These are phyloP conservation scores for Gomphus bonarii DNA, from an alignment of 1,284 basidiomycete genomes.

Conservation along the genomic window DNA sequence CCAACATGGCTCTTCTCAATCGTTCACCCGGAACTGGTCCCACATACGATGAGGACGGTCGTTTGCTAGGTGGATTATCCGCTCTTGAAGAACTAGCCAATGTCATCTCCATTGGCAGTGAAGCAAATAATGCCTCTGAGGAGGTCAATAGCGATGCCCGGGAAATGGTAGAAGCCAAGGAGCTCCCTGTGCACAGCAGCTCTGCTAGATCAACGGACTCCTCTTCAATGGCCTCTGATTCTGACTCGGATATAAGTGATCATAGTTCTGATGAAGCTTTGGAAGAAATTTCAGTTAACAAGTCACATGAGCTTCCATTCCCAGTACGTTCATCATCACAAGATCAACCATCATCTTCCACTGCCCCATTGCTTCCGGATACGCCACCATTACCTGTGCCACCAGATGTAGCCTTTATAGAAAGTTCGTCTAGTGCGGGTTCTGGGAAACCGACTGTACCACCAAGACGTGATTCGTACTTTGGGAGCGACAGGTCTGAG, in stretches of 20 bases:
- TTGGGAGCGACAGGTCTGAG: not conserved
- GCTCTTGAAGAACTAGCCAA: conserved; percentile 76
- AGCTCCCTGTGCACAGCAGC: conserved; percentile 55
- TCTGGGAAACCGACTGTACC: not conserved
- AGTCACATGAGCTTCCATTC: conserved; percentile 26
- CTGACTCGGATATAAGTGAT: conserved; percentile 65
- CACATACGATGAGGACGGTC: conserved; percentile 72
- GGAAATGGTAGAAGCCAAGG: conserved; percentile 50
- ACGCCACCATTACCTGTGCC: conserved; percentile 4
- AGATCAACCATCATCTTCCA: conserved; percentile 12
- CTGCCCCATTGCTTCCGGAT: conserved; percentile 12
- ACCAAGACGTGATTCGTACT: not conserved
- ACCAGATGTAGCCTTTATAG: conserved; percentile 16
- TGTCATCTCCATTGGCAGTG: conserved; percentile 57
- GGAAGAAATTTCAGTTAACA: conserved; percentile 69
- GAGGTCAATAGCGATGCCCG: conserved; percentile 38
- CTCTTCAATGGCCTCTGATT: conserved; percentile 44
- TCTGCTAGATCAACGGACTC: conserved; percentile 39
- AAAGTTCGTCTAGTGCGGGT: not conserved
- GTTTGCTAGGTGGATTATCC: conserved; percentile 71
- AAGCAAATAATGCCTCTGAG: conserved; percentile 17
- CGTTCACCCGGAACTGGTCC: conserved; percentile 58
- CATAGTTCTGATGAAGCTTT: conserved; percentile 62
- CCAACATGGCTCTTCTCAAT: conserved; percentile 95
- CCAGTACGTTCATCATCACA: conserved; percentile 19